phyloP scores from a whole-genome alignment of 441 rosid genomes.

The Raphanus hybrid region DNA sequence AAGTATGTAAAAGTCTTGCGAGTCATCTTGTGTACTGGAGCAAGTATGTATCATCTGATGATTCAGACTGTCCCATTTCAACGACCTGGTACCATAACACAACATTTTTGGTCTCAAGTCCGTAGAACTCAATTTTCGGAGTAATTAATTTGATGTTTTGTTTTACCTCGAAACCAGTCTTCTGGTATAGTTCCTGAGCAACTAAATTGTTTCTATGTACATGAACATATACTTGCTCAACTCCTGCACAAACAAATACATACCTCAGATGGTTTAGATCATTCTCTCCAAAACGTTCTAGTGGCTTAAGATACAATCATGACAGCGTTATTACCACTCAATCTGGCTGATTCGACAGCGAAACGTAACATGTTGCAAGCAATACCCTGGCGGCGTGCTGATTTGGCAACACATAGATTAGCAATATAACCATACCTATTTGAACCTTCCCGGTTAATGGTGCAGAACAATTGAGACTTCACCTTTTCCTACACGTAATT shows the following conservation, averaged over 20 bases:
- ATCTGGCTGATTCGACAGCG: slow-evolving; percentile 65
- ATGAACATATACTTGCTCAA: slow-evolving; percentile 70
- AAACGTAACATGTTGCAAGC: slow-evolving; percentile 80
- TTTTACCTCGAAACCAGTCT: slow-evolving; percentile 76
- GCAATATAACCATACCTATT: slow-evolving; percentile 72
- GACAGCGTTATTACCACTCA: slow-evolving; percentile 50
- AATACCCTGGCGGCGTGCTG: slow-evolving; percentile 85
- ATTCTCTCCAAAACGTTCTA: background rate
- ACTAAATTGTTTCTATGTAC: slow-evolving; percentile 65
- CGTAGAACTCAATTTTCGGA: background rate
- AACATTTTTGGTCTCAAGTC: slow-evolving; percentile 15
- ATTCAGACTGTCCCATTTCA: slow-evolving; percentile 55
- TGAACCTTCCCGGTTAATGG: slow-evolving; percentile 47
- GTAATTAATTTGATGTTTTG: slow-evolving; percentile 10
- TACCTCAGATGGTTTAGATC: slow-evolving; percentile 5
- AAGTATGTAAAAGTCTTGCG: background rate
- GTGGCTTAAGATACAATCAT: background rate
- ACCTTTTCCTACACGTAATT: slow-evolving; percentile 60
- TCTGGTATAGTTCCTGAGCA: slow-evolving; percentile 67
- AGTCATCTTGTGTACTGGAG: slow-evolving; percentile 49
- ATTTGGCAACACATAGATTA: slow-evolving; percentile 76
- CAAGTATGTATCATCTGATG: slow-evolving; percentile 59
- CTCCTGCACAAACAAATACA: slow-evolving; percentile 52
- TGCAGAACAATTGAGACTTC: slow-evolving; percentile 61
- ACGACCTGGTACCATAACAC: slow-evolving; percentile 55